Base-by-base conservation (phyloP, 441 rosid genomes). In the Populus hybrid region DNA sequence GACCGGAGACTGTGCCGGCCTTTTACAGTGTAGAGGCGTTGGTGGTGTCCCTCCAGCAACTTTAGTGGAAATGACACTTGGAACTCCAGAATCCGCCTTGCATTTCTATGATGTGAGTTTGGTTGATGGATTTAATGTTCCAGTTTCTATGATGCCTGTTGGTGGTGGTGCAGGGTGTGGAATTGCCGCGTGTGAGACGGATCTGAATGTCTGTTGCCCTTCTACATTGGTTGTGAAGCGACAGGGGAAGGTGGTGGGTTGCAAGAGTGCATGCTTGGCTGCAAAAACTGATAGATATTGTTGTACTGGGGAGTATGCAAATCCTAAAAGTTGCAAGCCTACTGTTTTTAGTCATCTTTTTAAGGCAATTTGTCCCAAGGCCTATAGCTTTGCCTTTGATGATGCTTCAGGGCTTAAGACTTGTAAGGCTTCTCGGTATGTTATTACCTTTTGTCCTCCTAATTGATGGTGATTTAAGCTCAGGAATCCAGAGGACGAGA, bases 221-320 rank as follows among this genome's bases (percentile, higher is more conserved):
- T 76, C 82, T 18, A 80, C 85, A 10, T 70, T 88, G 87, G 87
- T 72, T 20, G 84, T 89, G 80, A 82, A 75, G 83, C 77, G 76
- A 74, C 79, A 72, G 28, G 92, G 91, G 71, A 86, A 77, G 54
- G 84, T 87, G 11, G 96, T 90, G 78, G 94, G 89, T 0, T 90
- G 94, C 78, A 90, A 90, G 79, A 91, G 94, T 76, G 93, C 93
- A 2, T 90, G 96, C 82, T 65, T 90, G 82, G 96, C 93, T 57
- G 85, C 86, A 20, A 87, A 81, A 69, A 81, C 84, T 6, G 90
- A 89, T 59, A 73, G 82, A 78, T 90, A 87, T 78, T 91, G 96
- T 67, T 90, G 96, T 77, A 90, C 89, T 0, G 94, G 96, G 10
- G 81, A 83, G 70, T 89, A 70, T 77, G 87, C 87, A 1, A 81